Base-by-base conservation (phyloP, 805 yeast species). In the Candida boidinii region DNA sequence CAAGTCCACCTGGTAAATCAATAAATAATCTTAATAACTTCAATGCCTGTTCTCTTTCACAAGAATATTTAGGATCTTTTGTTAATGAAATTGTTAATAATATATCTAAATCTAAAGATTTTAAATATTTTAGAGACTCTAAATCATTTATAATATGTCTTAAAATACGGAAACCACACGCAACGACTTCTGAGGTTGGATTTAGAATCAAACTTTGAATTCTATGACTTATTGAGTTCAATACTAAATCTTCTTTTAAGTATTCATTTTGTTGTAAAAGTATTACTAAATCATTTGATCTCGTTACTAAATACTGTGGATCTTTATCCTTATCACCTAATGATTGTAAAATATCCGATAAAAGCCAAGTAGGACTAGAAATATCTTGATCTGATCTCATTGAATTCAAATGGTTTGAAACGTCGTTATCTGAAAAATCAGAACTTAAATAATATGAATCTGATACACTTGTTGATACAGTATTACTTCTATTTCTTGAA, bases 31-130 rank as follows among this genome's bases (percentile, higher is more conserved):
- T 64, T 0, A 86, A 57, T 17, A 86, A 58, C 45, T 79, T 81
- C 21, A 90, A 47, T 0, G 94, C 92, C 46, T 87, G 86, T 29
- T 76, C 79, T 38, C 87, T 69, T 46, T 88, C 95, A 2, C 74
- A 54, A 17, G 73, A 68, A 28, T 40, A 28, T 26, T 39, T 44
- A 10, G 24, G 17, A 16, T 76, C 79, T 31, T 75, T 75, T 1
- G 82, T 66, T 22, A 90, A 56, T 0, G 94, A 68, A 12, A 75
- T 63, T 2, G 83, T 71, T 5, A 86, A 51, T 39, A 79, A 73
- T 2, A 73, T 64, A 36, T 85, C 84, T 4, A 84, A 49, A 36
- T 76, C 70, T 22, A 74, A 56, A 11, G 66, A 62, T 7, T 73
- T 58, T 40, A 87, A 57, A 3, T 66, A 54, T n/a, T 59, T 53